A percentile compares a stretch with the other conserved stretches of the same genome.
Conservation (phyloP, 2,329 filamentous ascomycete species). For the Curvularia sp. region DNA sequence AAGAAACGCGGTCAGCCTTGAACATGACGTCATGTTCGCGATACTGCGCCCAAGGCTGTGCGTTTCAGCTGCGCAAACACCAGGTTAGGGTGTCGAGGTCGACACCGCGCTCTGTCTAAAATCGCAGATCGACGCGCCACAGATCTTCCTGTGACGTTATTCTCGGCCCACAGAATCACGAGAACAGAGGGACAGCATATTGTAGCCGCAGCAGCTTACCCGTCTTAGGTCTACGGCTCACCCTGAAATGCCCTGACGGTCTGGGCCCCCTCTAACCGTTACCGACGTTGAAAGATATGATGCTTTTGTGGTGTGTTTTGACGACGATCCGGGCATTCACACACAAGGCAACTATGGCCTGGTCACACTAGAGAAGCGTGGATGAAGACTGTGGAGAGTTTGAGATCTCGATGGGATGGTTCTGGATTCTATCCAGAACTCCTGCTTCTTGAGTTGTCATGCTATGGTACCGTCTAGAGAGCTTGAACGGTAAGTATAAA, state of each 20-base stretch:
- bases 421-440: slow-evolving; percentile 14
- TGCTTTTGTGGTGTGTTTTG: slow-evolving; percentile 2
- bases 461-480: background rate
- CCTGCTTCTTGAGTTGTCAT: background rate
- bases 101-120: background rate
- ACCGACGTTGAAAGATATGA: slow-evolving; percentile 1
- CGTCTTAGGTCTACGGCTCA: background rate
- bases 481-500: slow-evolving; percentile 4
- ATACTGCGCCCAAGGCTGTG: slow-evolving; percentile 12
- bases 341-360: slow-evolving; percentile 18
- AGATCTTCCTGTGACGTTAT: slow-evolving; percentile 5
- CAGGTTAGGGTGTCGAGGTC: slow-evolving; percentile 9
- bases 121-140: slow-evolving; percentile 2
- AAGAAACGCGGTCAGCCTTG: slow-evolving; percentile 8
- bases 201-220: slow-evolving; percentile 1
- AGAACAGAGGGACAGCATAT: background rate
- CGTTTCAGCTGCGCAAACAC: slow-evolving; percentile 7
- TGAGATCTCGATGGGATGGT: slow-evolving; percentile 21
- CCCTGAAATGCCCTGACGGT: slow-evolving; percentile 2
- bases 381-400: slow-evolving; percentile 15
- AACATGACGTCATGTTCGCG: slow-evolving; percentile 21
- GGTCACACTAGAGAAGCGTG: slow-evolving; percentile 2
- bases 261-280: slow-evolving; percentile 9
- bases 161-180: background rate
- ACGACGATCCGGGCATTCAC: background rate